Conservation (phyloP, 75 land plant species). For the Sequoiadendron giganteum region DNA sequence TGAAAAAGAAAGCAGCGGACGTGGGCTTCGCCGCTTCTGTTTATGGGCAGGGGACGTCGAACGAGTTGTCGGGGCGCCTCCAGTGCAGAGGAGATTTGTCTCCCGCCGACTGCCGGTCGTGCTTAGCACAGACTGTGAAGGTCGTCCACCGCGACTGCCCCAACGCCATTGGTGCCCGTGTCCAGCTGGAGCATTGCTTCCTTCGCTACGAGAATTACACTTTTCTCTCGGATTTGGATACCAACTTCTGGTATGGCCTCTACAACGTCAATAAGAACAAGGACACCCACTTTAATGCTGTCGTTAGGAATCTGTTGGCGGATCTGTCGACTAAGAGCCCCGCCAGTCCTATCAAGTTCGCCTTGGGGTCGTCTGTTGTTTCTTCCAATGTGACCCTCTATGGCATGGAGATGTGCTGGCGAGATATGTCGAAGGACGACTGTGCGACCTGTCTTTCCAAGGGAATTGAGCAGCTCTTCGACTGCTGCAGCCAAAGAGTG, state of each 20-base stretch:
- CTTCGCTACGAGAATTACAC: constrained; percentile 1
- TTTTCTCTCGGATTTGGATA: not conserved
- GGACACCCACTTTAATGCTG: not conserved
- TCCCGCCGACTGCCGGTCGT: not conserved
- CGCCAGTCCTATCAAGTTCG: not conserved
- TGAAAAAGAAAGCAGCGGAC: not conserved
- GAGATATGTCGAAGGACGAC: not conserved
- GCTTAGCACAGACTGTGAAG: not conserved
- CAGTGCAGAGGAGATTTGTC: not conserved
- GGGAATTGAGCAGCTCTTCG: not conserved
- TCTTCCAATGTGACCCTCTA: not conserved
- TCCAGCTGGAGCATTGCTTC: not conserved
- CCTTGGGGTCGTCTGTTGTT: not conserved
- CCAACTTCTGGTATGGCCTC: not conserved
- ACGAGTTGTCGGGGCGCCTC: not conserved
- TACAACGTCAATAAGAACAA: not conserved
- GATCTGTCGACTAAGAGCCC: not conserved
- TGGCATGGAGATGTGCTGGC: not conserved
- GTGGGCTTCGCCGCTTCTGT: not conserved
- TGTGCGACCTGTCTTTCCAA: not conserved
- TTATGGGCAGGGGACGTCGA: not conserved
- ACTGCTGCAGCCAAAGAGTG: not conserved
- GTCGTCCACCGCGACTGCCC: not conserved
- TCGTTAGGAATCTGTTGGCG: not conserved
- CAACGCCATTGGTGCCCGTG: not conserved